Conservation (phyloP, 345 rosid genomes). For the Leavenworthia alabamica region DNA sequence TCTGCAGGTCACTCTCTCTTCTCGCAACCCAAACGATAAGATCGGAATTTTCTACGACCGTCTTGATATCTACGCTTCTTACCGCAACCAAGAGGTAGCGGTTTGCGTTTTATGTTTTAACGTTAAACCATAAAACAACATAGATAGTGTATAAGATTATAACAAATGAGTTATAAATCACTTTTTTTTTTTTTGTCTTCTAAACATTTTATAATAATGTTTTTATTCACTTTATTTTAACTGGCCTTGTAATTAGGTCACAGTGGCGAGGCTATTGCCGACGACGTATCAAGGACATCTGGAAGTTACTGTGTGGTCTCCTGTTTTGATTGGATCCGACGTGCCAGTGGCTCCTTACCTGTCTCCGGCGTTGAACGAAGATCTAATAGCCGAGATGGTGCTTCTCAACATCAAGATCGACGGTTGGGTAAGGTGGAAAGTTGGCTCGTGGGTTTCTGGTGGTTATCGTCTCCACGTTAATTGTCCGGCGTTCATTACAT, state of each 20-base stretch:
- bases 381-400: slow-evolving; percentile 47
- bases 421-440: slow-evolving; percentile 60
- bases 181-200: not conserved
- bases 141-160: too few species aligned
- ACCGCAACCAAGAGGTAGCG: slow-evolving; percentile 68
- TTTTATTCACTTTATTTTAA: not conserved
- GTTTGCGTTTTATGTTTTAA: slow-evolving; percentile 7
- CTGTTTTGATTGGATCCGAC: slow-evolving; percentile 39
- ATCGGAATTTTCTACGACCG: slow-evolving; percentile 55
- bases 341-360: slow-evolving; percentile 49
- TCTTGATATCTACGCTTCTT: slow-evolving; percentile 48
- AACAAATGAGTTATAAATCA: not conserved
- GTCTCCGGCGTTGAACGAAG: slow-evolving; percentile 40
- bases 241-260: slow-evolving; percentile 28
- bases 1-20: slow-evolving; percentile 57
- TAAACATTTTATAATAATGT: not conserved
- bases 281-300: slow-evolving; percentile 56
- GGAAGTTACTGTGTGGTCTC: slow-evolving; percentile 64
- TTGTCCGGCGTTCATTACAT: slow-evolving; percentile 51
- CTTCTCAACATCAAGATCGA: slow-evolving; percentile 48
- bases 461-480: slow-evolving; percentile 47
- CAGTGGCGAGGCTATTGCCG: slow-evolving; percentile 47
- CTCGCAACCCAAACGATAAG: slow-evolving; percentile 57
- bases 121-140: not conserved
- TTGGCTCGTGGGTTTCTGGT: slow-evolving; percentile 73